A percentile compares a stretch with the other conserved stretches of the same genome.
Evolutionary conservation across 257 asterid genomes (phyloP).

Genomic region (Phtheirospermum japonicum): DNA sequence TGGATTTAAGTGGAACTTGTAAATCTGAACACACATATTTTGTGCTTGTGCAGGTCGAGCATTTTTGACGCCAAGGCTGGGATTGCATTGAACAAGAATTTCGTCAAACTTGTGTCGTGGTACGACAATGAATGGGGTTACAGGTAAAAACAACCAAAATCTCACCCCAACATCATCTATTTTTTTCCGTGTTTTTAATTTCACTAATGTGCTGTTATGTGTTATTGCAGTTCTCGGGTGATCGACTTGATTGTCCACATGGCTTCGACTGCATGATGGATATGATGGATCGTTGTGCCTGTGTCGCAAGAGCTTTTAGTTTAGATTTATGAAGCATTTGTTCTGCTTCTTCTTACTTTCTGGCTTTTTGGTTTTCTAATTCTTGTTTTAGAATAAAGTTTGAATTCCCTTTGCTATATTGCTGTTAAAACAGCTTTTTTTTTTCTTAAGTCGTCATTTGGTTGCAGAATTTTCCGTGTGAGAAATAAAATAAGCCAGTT

Average conservation of each 20-base stretch:
- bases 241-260: slow-evolving; percentile 56
- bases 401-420: neutral
- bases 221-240: slow-evolving; percentile 49
- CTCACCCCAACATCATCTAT: no score
- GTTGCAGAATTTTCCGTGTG: no score
- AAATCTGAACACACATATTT: neutral
- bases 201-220: neutral
- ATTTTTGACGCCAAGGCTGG: slow-evolving; percentile 71
- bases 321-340: no score
- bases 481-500: no score
- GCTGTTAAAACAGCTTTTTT: slow-evolving; percentile 17
- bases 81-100: slow-evolving; percentile 53
- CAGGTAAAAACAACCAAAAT: slow-evolving; percentile 35
- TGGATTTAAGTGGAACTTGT: no score
- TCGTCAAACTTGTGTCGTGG: slow-evolving; percentile 65
- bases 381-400: neutral
- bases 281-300: no score
- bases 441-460: no score
- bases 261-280: slow-evolving; percentile 42
- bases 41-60: slow-evolving; percentile 44
- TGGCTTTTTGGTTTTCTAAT: neutral
- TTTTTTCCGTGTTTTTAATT: neutral
- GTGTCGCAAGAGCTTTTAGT: no score
- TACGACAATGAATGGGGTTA: slow-evolving; percentile 72
- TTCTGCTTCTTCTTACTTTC: neutral